Percentiles rank a stretch among this genome's conserved stretches.
These are phyloP conservation scores for Castanea mollissima DNA, from an alignment of 306 rosid species.

Conservation along the genomic window DNA sequence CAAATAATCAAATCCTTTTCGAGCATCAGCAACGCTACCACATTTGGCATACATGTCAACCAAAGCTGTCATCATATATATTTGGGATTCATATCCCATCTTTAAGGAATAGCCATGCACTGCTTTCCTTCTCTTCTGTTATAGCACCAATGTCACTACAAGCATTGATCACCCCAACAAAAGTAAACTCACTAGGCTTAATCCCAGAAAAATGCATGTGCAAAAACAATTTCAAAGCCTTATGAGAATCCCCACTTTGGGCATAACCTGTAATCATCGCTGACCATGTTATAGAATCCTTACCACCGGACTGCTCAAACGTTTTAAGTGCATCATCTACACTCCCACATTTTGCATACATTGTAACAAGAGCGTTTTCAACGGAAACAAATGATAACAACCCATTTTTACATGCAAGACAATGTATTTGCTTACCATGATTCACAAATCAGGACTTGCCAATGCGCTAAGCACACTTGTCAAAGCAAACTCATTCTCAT, in stretches of 20 bases:
- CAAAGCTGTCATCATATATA: conserved; percentile 46
- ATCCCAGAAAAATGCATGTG: conserved; percentile 59
- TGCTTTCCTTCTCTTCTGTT: conserved; percentile 74
- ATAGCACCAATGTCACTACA: conserved; percentile 63
- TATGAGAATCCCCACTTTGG: conserved; percentile 62
- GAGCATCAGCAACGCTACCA: conserved; percentile 31
- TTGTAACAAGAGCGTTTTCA: conserved; percentile 71
- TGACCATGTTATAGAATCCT: conserved; percentile 81
- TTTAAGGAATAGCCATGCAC: conserved; percentile 59
- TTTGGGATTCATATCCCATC: too few relatives aligned
- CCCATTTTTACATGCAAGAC: conserved; percentile 56
- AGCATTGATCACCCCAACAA: conserved; percentile 76
- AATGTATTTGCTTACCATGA: conserved; percentile 56
- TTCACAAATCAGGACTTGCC: conserved; percentile 27
- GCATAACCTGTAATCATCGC: conserved; percentile 83
- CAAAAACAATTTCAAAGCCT: conserved; percentile 58
- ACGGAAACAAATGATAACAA: conserved; percentile 54
- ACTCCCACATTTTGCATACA: conserved; percentile 77
- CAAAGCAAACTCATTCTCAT: conserved; percentile 49
- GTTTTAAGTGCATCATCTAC: conserved; percentile 65
- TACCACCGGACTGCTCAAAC: conserved; percentile 50
- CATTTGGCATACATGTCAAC: conserved; percentile 91
- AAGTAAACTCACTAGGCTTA: conserved; percentile 60
- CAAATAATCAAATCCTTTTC: conserved; percentile 48
- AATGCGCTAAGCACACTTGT: conserved; percentile 69